A percentile compares a stretch with the other conserved stretches of the same genome.
These are phyloP conservation scores for Candida pseudofarinosa DNA, from an alignment of 805 yeast genomes.

Conservation along the genomic window DNA sequence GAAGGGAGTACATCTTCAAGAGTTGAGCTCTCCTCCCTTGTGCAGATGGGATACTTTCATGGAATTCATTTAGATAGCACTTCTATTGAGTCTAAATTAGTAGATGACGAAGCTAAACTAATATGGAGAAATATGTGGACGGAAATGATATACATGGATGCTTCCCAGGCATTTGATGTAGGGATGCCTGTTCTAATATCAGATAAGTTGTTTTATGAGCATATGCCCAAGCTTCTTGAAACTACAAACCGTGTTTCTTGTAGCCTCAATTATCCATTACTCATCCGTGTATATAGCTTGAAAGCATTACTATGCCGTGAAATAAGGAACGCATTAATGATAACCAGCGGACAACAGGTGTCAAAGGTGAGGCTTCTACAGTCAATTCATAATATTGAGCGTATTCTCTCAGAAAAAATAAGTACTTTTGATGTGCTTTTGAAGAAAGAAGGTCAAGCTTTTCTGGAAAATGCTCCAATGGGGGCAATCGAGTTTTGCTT, in stretches of 20 bases:
- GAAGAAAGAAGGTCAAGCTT: not conserved
- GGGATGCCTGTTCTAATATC: not conserved
- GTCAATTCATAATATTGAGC: not conserved
- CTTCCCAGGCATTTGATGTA: slow-evolving; percentile 5
- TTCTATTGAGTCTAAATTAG: not conserved
- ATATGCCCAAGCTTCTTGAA: not conserved
- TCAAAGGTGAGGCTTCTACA: not conserved
- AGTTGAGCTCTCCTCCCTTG: slow-evolving; percentile 3
- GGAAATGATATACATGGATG: slow-evolving; percentile 5
- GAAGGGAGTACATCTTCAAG: slow-evolving; percentile 4
- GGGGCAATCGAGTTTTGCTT: slow-evolving; percentile 6
- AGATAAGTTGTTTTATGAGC: not conserved
- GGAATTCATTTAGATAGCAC: slow-evolving; percentile 5
- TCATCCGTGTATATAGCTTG: not conserved
- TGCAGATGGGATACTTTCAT: slow-evolving; percentile 7
- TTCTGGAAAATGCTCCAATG: not conserved
- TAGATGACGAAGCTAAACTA: slow-evolving; percentile 2
- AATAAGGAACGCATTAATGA: not conserved
- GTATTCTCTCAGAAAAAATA: not conserved
- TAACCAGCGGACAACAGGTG: not conserved
- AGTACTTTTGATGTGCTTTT: not conserved
- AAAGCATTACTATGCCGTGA: not conserved
- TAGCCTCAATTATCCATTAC: not conserved
- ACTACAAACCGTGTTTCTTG: not conserved
- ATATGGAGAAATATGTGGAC: slow-evolving; percentile 9